phyloP scores from a whole-genome alignment of 108 stramenopile species.

The Epithemia pelagica region DNA sequence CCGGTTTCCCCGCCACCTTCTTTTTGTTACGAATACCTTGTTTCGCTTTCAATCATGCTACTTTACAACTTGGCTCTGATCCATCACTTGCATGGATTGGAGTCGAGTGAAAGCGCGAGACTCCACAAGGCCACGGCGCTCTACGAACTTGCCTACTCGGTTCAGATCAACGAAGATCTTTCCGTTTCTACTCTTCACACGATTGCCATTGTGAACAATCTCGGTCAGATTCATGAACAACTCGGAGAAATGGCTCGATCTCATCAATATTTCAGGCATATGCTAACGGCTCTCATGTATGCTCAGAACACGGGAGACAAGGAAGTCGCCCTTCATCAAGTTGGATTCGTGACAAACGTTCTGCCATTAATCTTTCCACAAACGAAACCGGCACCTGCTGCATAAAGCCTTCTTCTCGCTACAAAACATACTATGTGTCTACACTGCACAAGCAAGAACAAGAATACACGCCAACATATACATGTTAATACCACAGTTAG shows the following conservation, averaged over 20 bases:
- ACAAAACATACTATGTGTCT: neutral
- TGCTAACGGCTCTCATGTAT: slow-evolving; percentile 26
- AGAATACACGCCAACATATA: too few relatives aligned
- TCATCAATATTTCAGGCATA: slow-evolving; percentile 17
- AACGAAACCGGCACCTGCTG: neutral
- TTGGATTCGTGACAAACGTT: slow-evolving; percentile 4
- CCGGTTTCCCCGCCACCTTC: neutral
- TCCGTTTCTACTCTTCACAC: neutral
- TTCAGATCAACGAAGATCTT: slow-evolving; percentile 15
- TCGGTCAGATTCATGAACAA: slow-evolving; percentile 18
- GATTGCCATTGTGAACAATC: slow-evolving; percentile 31
- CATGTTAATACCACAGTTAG: too few relatives aligned
- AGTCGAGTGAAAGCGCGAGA: neutral
- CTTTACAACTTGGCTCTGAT: slow-evolving; percentile 8
- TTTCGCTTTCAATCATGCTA: neutral
- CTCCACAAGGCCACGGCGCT: slow-evolving; percentile 24
- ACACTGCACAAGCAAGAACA: too few relatives aligned
- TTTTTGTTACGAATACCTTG: neutral
- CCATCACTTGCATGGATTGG: slow-evolving; percentile 5
- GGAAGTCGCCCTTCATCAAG: neutral
- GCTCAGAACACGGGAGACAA: slow-evolving; percentile 5
- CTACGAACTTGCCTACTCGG: slow-evolving; percentile 21
- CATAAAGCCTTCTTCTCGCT: slow-evolving; percentile 1
- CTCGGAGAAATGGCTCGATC: slow-evolving; percentile 16
- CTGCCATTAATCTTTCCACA: neutral